phyloP scores from a whole-genome alignment of 2,329 filamentous ascomycete genomes.

The Hypomyces rosellus region DNA sequence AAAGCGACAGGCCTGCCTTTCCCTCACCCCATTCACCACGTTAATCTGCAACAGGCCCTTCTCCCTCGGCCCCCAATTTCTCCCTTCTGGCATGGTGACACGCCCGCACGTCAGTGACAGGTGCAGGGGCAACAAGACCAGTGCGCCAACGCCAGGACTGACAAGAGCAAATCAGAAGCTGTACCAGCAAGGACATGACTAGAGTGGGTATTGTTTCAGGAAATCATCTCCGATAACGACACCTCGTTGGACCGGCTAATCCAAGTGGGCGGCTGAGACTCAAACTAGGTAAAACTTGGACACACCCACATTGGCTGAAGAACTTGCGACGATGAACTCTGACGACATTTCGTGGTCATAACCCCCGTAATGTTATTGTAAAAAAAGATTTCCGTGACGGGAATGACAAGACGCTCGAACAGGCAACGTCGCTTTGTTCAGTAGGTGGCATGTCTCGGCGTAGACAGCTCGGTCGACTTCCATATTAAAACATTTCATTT shows the following conservation, averaged over 20 bases:
- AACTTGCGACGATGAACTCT: neutral
- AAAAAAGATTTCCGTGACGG: too few relatives aligned
- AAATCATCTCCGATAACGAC: conserved; percentile 13
- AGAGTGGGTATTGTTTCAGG: conserved; percentile 9
- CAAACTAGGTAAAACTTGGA: conserved; percentile 8
- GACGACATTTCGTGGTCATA: neutral
- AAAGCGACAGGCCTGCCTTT: conserved; percentile 2
- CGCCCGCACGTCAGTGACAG: conserved; percentile 9
- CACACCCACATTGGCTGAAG: neutral
- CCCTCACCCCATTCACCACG: conserved; percentile 2
- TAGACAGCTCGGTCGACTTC: neutral
- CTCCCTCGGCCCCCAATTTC: conserved; percentile 3
- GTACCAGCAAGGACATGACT: neutral
- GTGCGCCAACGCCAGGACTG: conserved; percentile 1
- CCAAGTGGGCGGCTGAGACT: conserved; percentile 12
- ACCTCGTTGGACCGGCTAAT: neutral
- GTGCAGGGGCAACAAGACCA: neutral
- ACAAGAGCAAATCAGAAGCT: conserved; percentile 2
- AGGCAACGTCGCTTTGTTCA: neutral
- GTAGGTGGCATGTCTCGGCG: neutral
- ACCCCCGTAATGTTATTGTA: neutral
- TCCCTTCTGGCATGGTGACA: conserved; percentile 9
- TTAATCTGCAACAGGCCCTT: conserved; percentile 6
- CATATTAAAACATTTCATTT: neutral
- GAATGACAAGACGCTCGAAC: neutral